Percentiles rank a stretch among this genome's conserved stretches.
phyloP scores from a whole-genome alignment of 768 basidiomycete species.

The Pleurotus sapidus region DNA sequence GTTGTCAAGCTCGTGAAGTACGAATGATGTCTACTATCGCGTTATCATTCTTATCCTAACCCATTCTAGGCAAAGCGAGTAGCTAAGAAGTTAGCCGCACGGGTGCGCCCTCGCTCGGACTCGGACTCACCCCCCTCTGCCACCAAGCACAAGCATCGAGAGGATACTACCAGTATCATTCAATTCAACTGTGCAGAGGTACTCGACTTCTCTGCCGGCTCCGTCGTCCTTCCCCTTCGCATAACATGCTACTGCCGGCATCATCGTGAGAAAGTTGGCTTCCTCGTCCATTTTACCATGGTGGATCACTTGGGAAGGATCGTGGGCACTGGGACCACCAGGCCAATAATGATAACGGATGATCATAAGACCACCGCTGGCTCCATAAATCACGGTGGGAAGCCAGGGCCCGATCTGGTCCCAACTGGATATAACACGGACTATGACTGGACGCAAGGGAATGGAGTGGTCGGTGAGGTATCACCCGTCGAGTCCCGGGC shows the following conservation, averaged over 20 bases:
- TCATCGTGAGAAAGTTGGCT: constrained; percentile 95
- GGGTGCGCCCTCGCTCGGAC: constrained; percentile 77
- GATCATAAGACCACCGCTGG: constrained; percentile 82
- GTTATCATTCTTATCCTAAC: not conserved
- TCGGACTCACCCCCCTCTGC: constrained; percentile 64
- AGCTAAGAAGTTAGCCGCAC: constrained; percentile 83
- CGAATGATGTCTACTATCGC: constrained; percentile 13
- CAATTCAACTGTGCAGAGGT: constrained; percentile 94
- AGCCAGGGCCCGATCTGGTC: not conserved
- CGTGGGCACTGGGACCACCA: constrained; percentile 78
- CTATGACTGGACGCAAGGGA: constrained; percentile 48
- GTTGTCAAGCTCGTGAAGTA: constrained; percentile 86
- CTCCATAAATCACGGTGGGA: not conserved
- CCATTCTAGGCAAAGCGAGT: constrained; percentile 74
- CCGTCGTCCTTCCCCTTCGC: constrained; percentile 85
- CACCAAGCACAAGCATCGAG: constrained; percentile 43
- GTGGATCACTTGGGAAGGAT: constrained; percentile 75
- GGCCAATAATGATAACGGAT: constrained; percentile 98
- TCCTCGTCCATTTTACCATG: constrained; percentile 87
- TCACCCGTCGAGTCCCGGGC: constrained; percentile 31
- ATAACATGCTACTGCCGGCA: constrained; percentile 99
- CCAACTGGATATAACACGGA: constrained; percentile 23
- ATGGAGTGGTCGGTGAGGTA: constrained; percentile 22
- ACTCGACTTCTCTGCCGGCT: constrained; percentile 85
- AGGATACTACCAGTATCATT: constrained; percentile 82